Evolutionary conservation across 768 basidiomycete species (phyloP).

Genomic region (Termitomyces titanicus): DNA sequence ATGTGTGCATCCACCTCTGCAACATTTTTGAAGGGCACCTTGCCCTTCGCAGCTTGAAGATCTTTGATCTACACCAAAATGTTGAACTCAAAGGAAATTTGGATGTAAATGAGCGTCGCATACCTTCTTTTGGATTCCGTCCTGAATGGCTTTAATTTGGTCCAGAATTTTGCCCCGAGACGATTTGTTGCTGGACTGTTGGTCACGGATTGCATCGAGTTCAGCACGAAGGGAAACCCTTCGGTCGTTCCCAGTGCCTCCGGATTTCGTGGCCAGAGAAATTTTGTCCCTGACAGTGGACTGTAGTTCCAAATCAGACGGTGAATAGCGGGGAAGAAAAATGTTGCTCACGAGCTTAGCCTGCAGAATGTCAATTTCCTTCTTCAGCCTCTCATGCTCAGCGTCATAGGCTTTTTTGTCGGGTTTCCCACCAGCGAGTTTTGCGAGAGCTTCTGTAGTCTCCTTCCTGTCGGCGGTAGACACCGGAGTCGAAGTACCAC

Average conservation of each 20-base stretch:
- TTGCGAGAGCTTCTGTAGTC: constrained; percentile 34
- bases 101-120: background rate
- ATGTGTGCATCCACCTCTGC: constrained; percentile 87
- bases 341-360: constrained; percentile 68
- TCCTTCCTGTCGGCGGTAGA: constrained; percentile 40
- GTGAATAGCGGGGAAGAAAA: constrained; percentile 1
- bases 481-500: constrained; percentile 47
- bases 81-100: background rate
- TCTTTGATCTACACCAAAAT: constrained; percentile 66
- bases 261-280: constrained; percentile 52
- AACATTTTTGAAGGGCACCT: constrained; percentile 74
- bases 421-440: constrained; percentile 55
- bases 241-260: constrained; percentile 61
- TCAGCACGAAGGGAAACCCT: constrained; percentile 72
- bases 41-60: constrained; percentile 75
- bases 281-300: constrained; percentile 75
- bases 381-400: constrained; percentile 80
- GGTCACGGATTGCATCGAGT: constrained; percentile 71
- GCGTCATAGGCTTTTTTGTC: constrained; percentile 83
- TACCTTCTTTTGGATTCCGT: constrained; percentile 80
- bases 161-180: constrained; percentile 70
- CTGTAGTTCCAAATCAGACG: constrained; percentile 34
- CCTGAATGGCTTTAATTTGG: constrained; percentile 76
- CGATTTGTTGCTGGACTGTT: constrained; percentile 76
- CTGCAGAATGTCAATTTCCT: constrained; percentile 82